A percentile compares a stretch with the other conserved stretches of the same genome.
Evolutionary conservation across 148 eudicot genomes (phyloP).

Genomic region (Amaranthus hypochondriacus): DNA sequence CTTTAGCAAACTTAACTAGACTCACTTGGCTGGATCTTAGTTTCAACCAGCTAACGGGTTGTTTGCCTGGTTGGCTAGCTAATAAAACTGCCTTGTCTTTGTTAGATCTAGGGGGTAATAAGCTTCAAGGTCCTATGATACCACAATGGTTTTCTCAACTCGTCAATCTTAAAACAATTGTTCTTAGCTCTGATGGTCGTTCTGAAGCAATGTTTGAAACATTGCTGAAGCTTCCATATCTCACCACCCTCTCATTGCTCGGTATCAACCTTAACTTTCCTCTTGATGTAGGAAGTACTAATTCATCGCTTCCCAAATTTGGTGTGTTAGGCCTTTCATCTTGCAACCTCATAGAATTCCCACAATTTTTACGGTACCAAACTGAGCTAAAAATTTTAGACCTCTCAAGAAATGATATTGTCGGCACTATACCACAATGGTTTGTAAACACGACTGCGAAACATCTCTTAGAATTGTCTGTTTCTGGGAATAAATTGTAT

Average conservation of each 20-base stretch:
- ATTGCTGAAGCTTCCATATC: conserved; percentile 10
- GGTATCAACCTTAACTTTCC: conserved; percentile 14
- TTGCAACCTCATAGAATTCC: conserved; percentile 18
- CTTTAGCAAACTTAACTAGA: not conserved
- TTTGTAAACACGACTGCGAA: conserved; percentile 21
- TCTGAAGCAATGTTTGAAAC: not conserved
- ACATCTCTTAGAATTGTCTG: not conserved
- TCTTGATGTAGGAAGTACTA: not conserved
- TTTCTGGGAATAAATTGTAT: conserved; percentile 1
- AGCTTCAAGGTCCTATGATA: not conserved
- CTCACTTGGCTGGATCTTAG: not conserved
- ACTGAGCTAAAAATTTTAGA: not conserved
- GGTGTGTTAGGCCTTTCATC: not conserved
- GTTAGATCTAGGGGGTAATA: not conserved
- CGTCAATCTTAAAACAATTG: not conserved
- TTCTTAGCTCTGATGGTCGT: not conserved
- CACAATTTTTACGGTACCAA: not conserved
- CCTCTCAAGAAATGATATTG: not conserved
- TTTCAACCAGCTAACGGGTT: not conserved
- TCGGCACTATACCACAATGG: conserved; percentile 24
- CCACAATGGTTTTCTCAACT: not conserved
- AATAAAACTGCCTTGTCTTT: not conserved
- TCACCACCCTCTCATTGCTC: not conserved
- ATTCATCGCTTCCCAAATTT: conserved; percentile 7
- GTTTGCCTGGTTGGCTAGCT: not conserved